A percentile compares a stretch with the other conserved stretches of the same genome.
phyloP scores from a whole-genome alignment of 768 basidiomycete species.

The Boletellus ananas region DNA sequence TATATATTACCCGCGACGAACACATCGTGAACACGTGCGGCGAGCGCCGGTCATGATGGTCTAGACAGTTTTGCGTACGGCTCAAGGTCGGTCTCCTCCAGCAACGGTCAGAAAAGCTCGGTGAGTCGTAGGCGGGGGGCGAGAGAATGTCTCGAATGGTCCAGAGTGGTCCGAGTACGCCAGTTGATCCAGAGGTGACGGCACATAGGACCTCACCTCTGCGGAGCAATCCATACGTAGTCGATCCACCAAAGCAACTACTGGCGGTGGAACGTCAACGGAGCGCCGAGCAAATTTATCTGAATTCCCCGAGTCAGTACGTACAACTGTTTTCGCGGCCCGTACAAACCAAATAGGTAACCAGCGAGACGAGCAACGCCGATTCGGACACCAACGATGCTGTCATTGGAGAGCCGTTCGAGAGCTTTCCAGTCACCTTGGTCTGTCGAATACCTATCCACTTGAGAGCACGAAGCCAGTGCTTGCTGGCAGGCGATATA shows the following conservation, averaged over 20 bases:
- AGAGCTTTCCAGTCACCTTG: conserved; percentile 50
- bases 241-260: conserved; percentile 40
- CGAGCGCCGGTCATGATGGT: background rate
- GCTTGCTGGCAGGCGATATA: conserved; percentile 73
- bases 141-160: conserved; percentile 36
- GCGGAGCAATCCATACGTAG: conserved; percentile 54
- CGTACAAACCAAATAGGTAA: conserved; percentile 48
- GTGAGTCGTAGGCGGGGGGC: conserved; percentile 30
- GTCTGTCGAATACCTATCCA: conserved; percentile 37
- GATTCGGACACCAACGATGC: conserved; percentile 80
- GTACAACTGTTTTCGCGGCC: background rate
- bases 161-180: conserved; percentile 13
- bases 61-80: background rate
- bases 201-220: conserved; percentile 62
- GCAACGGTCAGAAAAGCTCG: background rate
- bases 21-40: background rate
- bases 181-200: conserved; percentile 24
- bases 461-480: conserved; percentile 39
- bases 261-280: conserved; percentile 28
- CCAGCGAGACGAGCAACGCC: conserved; percentile 74
- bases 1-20: conserved; percentile 6
- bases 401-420: conserved; percentile 55
- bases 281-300: conserved; percentile 12
- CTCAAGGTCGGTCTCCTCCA: conserved; percentile 14
- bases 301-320: conserved; percentile 8